phyloP scores from a whole-genome alignment of 2,329 filamentous ascomycete species.

The Paecilomyces formosus region DNA sequence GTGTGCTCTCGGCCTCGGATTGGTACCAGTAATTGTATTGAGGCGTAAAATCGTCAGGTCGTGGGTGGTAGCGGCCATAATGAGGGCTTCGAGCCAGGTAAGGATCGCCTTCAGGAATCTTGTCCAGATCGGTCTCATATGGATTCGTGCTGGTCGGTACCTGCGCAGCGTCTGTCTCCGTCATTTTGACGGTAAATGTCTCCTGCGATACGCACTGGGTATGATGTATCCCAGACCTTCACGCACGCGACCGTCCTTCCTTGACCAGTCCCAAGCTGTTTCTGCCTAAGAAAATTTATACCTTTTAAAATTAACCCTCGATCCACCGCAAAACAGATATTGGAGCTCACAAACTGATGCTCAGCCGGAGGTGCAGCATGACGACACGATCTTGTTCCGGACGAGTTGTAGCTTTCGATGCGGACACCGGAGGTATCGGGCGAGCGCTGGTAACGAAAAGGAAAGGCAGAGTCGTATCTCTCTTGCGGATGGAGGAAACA shows the following conservation, averaged over 20 bases:
- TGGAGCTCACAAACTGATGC: background rate
- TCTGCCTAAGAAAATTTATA: background rate
- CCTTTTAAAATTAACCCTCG: background rate
- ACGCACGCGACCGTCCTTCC: background rate
- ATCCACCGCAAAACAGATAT: background rate
- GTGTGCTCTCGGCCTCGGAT: conserved; percentile 18
- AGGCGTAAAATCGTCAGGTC: conserved; percentile 28
- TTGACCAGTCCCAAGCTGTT: background rate
- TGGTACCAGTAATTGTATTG: conserved; percentile 25
- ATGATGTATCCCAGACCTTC: background rate
- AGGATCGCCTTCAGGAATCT: conserved; percentile 24
- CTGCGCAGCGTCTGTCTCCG: conserved; percentile 2
- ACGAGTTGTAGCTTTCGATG: background rate
- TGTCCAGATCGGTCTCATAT: conserved; percentile 26
- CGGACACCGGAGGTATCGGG: background rate
- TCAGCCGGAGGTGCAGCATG: background rate
- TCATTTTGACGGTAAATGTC: background rate
- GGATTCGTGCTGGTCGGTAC: conserved; percentile 14
- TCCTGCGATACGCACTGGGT: background rate
- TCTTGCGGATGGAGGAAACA: background rate
- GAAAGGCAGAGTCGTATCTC: background rate
- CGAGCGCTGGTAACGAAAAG: background rate
- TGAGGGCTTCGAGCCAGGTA: conserved; percentile 24
- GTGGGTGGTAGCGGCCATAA: conserved; percentile 28
- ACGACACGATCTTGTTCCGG: background rate